Conservation (phyloP, 2,329 filamentous ascomycete species). For the Neonectria neomacrospora region DNA sequence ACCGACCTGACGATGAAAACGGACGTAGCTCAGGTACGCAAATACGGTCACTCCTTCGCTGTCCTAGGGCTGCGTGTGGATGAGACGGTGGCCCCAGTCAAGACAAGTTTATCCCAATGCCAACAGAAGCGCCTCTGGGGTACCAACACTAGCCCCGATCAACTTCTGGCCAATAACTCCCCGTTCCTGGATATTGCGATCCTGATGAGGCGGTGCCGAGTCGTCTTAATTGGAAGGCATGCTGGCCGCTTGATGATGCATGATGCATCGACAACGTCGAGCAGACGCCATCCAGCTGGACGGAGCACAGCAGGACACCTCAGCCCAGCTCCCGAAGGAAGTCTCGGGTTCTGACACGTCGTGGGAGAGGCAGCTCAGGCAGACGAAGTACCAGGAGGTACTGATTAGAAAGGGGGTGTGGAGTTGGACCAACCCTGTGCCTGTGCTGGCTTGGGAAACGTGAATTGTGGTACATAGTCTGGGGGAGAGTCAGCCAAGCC, state of each 20-base stretch:
- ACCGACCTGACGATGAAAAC: constrained; percentile 7
- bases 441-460: constrained; percentile 20
- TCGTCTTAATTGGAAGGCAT: constrained; percentile 9
- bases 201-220: constrained; percentile 2
- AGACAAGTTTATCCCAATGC: constrained; percentile 31
- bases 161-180: constrained; percentile 32
- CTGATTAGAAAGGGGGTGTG: constrained; percentile 21
- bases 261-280: constrained; percentile 18
- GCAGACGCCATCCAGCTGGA: constrained; percentile 21
- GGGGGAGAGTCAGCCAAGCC: constrained; percentile 19
- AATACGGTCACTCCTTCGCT: constrained; percentile 4
- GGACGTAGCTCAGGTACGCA: constrained; percentile 18
- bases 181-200: constrained; percentile 13
- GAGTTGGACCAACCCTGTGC: constrained; percentile 12
- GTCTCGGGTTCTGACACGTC: constrained; percentile 34
- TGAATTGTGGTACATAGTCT: constrained; percentile 29
- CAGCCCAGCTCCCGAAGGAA: constrained; percentile 28
- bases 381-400: constrained; percentile 16
- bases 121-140: constrained; percentile 27
- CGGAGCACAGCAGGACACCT: constrained; percentile 8
- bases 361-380: constrained; percentile 13
- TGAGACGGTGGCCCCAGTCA: constrained; percentile 25
- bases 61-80: constrained; percentile 29
- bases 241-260: neutral
- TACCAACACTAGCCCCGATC: constrained; percentile 30